Conservation (phyloP, 495 filamentous ascomycete genomes). For the Pyrenula aspistea region DNA sequence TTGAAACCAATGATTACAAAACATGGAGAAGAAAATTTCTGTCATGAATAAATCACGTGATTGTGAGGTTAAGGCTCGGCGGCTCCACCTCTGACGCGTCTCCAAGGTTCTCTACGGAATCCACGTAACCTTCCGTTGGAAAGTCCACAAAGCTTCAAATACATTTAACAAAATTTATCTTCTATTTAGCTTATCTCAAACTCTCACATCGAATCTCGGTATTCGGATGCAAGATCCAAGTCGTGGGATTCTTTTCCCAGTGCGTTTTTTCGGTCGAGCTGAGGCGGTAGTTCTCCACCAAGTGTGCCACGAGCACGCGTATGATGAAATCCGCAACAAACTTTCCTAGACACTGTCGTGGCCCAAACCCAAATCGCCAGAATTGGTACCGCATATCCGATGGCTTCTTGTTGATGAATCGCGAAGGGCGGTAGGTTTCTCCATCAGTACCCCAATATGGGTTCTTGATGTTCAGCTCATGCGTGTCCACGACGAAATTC, state of each 20-base stretch:
- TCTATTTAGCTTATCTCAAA: too few relatives aligned
- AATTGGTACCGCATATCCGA: constrained; percentile 13
- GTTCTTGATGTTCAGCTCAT: constrained; percentile 24
- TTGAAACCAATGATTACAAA: too few relatives aligned
- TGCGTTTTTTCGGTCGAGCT: neutral
- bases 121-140: too few relatives aligned
- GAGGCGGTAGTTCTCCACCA: constrained; percentile 6
- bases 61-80: too few relatives aligned
- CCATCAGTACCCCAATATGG: constrained; percentile 21
- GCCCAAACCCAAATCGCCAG: constrained; percentile 23
- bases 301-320: constrained; percentile 8
- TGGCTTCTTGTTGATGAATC: constrained; percentile 8
- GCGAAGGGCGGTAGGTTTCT: constrained; percentile 10
- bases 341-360: constrained; percentile 19
- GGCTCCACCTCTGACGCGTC: too few relatives aligned
- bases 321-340: constrained; percentile 16
- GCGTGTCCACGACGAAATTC: constrained; percentile 23
- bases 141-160: too few relatives aligned
- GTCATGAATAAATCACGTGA: too few relatives aligned
- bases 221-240: constrained; percentile 6
- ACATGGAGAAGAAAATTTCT: too few relatives aligned
- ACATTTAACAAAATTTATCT: too few relatives aligned
- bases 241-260: constrained; percentile 6
- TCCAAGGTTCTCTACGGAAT: too few relatives aligned
- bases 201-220: neutral